Evolutionary conservation across 441 rosid genomes (phyloP).

Genomic region (Mallotus repandus): DNA sequence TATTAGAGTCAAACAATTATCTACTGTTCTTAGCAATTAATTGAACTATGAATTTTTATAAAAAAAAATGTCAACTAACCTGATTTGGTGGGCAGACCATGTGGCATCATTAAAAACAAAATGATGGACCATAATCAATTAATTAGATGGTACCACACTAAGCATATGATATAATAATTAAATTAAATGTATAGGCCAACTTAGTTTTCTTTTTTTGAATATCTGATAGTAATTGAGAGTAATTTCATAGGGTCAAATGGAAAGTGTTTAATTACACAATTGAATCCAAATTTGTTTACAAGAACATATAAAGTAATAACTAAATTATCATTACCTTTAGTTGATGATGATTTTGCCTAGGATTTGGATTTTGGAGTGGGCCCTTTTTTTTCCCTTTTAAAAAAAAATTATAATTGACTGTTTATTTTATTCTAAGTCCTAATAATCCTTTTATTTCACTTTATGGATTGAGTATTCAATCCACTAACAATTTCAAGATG

Average conservation of each 20-base stretch:
- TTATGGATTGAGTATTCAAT: constrained; percentile 20
- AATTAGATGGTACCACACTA: not conserved
- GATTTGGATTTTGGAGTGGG: too few relatives aligned
- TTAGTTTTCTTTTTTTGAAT: too few relatives aligned
- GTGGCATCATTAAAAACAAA: too few relatives aligned
- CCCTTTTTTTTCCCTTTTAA: too few relatives aligned
- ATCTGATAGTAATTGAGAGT: too few relatives aligned
- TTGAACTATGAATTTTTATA: too few relatives aligned
- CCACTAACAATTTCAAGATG: not conserved
- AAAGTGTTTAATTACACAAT: not conserved
- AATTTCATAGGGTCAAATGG: too few relatives aligned
- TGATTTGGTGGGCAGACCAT: not conserved
- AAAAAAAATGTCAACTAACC: too few relatives aligned
- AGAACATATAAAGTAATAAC: not conserved
- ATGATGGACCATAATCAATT: not conserved
- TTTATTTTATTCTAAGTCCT: not conserved
- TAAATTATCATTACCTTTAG: not conserved
- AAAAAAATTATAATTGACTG: too few relatives aligned
- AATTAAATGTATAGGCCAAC: not conserved
- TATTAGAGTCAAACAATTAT: too few relatives aligned
- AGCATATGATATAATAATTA: not conserved
- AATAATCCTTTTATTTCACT: not conserved
- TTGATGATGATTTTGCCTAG: not conserved
- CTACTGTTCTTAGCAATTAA: too few relatives aligned
- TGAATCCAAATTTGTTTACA: not conserved